A percentile compares a stretch with the other conserved stretches of the same genome.
Evolutionary conservation across 768 basidiomycete species (phyloP).

Genomic region (Leccinellum albellum): DNA sequence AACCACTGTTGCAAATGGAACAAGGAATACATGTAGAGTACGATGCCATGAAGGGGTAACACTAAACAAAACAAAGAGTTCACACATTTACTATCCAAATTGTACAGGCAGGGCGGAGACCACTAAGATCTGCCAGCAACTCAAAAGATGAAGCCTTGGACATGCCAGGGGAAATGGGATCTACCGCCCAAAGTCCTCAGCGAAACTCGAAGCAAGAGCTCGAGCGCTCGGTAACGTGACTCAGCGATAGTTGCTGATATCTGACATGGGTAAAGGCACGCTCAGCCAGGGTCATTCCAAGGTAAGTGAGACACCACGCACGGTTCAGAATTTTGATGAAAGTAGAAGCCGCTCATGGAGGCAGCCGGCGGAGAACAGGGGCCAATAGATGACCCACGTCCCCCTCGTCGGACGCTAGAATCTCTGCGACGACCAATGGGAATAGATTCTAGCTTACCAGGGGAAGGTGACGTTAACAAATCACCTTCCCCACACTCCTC

Average conservation of each 20-base stretch:
- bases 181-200: slow-evolving; percentile 33
- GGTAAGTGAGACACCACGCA: slow-evolving; percentile 41
- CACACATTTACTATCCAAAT: slow-evolving; percentile 14
- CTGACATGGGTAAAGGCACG: slow-evolving; percentile 35
- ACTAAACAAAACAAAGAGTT: slow-evolving; percentile 14
- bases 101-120: neutral
- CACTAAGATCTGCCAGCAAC: slow-evolving; percentile 4
- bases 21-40: slow-evolving; percentile 14
- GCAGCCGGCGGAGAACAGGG: slow-evolving; percentile 51
- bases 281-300: slow-evolving; percentile 3
- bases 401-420: slow-evolving; percentile 43
- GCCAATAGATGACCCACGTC: slow-evolving; percentile 47
- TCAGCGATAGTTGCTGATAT: slow-evolving; percentile 85
- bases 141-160: neutral
- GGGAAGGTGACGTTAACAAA: slow-evolving; percentile 29
- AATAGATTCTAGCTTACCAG: slow-evolving; percentile 37
- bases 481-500: slow-evolving; percentile 26
- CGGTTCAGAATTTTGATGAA: slow-evolving; percentile 91
- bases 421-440: slow-evolving; percentile 39
- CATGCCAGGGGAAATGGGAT: neutral
- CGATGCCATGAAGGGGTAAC: slow-evolving; percentile 21
- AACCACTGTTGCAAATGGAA: slow-evolving; percentile 1
- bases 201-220: slow-evolving; percentile 87
- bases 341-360: slow-evolving; percentile 88
- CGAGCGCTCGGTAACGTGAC: slow-evolving; percentile 69